Evolutionary conservation across 78 protist genomes (phyloP), one percentile per base, ranked within the genome.

Genomic region (Speleostelium caveatum): DNA sequence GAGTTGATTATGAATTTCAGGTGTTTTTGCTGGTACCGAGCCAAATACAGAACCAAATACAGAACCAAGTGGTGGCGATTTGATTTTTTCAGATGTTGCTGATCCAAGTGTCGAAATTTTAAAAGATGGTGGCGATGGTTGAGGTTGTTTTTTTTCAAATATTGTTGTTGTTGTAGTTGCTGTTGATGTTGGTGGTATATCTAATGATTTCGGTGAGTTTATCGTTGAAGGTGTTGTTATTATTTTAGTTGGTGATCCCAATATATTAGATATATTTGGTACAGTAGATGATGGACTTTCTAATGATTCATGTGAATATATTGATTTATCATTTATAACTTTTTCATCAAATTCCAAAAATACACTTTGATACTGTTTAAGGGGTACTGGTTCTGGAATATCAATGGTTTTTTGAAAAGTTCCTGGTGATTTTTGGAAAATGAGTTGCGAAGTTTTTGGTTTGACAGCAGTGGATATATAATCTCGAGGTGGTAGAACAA

Each of bases 371-470:
- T 72, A 69, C 2, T 56, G 24, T 2, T 19, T 60, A 10, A 49
- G 8, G 51, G 77, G 77, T 21, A 69, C 36, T 6, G 77, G 63
- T 51, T 83, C 91, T 35, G 91, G 91, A 1, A 28, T 3, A 59
- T 83, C 91, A 39, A 83, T 69, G 4, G 56, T 51, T 28, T 41
- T 39, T 45, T 69, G 78, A 28, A 83, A 83, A 10, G 91, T 69
- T 2, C 17, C 0, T 19, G 91, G 91, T 2, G 91, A 68, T 12
- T 26, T 39, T 1, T 39, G 24, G 17, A 60, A 19, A 1, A 83
- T 41, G 16, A 69, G 22, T 32, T 73, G 7, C 0, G 91, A 83
- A 2, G 19, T 33, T 7, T 56, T 56, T 38, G 91, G 91, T 22
- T 56, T 38, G 4, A 78, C 26, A 10, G 6, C 17, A 19, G n/a